These are phyloP conservation scores for Termitomyces sp. DNA, from an alignment of 768 basidiomycete genomes.

Conservation along the genomic window DNA sequence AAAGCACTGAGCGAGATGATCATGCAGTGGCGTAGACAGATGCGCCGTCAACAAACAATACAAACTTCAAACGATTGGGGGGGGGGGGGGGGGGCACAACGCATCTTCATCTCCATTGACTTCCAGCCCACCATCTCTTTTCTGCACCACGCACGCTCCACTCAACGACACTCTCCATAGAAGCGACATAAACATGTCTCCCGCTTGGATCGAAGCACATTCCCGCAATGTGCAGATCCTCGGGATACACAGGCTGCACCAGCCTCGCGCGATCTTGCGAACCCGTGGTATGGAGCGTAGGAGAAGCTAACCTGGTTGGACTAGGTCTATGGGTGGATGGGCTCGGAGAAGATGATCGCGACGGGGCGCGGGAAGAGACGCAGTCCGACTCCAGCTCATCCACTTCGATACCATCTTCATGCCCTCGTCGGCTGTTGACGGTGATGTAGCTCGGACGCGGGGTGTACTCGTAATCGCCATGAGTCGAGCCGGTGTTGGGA, in stretches of 20 bases:
- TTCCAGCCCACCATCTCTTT: constrained; percentile 67
- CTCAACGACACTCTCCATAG: constrained; percentile 62
- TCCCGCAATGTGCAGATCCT: constrained; percentile 60
- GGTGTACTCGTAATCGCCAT: constrained; percentile 25
- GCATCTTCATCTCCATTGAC: constrained; percentile 34
- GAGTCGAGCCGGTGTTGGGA: constrained; percentile 24
- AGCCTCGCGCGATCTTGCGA: constrained; percentile 5
- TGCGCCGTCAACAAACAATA: neutral
- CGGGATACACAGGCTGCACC: constrained; percentile 17
- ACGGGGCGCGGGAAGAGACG: constrained; percentile 33
- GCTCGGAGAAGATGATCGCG: constrained; percentile 38
- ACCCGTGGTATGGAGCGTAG: neutral
- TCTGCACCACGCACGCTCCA: constrained; percentile 71
- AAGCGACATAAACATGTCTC: constrained; percentile 63
- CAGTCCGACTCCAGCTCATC: constrained; percentile 56
- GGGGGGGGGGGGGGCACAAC: neutral
- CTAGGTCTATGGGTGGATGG: constrained; percentile 23
- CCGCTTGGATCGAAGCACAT: constrained; percentile 71
- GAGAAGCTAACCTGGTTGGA: constrained; percentile 7
- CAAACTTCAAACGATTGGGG: neutral
- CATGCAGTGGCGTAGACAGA: neutral
- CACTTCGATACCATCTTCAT: constrained; percentile 37
- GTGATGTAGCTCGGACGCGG: constrained; percentile 7
- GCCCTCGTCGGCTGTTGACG: neutral
- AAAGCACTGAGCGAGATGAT: neutral